Conservation (phyloP, 2,329 filamentous ascomycete species). For the Aspergillus ruber region DNA sequence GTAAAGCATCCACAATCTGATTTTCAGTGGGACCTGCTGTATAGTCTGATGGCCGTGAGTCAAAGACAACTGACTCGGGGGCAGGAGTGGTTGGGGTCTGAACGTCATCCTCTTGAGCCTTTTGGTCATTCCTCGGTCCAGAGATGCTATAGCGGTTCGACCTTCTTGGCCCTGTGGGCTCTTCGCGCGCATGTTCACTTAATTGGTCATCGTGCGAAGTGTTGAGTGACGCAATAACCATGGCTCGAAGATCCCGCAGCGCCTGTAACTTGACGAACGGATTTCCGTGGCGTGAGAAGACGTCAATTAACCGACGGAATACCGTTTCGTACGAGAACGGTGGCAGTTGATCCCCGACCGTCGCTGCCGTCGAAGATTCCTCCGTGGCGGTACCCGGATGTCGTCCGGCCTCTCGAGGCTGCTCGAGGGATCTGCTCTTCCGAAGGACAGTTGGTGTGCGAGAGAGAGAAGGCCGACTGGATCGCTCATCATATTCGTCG, state of each 20-base stretch:
- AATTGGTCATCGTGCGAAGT: slow-evolving; percentile 42
- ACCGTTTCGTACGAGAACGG: slow-evolving; percentile 72
- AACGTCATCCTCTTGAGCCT: slow-evolving; percentile 11
- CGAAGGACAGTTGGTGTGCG: slow-evolving; percentile 17
- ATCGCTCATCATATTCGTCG: slow-evolving; percentile 28
- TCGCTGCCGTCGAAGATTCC: slow-evolving; percentile 5
- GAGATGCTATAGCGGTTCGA: slow-evolving; percentile 28
- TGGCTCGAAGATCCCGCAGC: slow-evolving; percentile 71
- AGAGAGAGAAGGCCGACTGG: slow-evolving; percentile 17
- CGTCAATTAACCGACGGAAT: slow-evolving; percentile 71
- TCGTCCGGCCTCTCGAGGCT: slow-evolving; percentile 8
- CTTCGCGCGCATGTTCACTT: slow-evolving; percentile 3
- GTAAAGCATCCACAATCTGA: slow-evolving; percentile 58
- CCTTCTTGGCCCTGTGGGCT: slow-evolving; percentile 4
- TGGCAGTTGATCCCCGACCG: slow-evolving; percentile 35
- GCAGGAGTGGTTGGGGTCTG: slow-evolving; percentile 18
- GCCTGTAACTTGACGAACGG: slow-evolving; percentile 80
- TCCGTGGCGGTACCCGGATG: background rate
- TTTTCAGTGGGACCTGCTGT: slow-evolving; percentile 54
- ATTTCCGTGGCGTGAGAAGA: slow-evolving; percentile 84
- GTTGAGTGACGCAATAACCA: slow-evolving; percentile 70
- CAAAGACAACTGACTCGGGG: slow-evolving; percentile 25
- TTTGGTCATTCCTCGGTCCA: slow-evolving; percentile 11
- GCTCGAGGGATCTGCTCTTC: slow-evolving; percentile 31
- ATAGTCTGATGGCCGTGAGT: slow-evolving; percentile 37